phyloP scores from a whole-genome alignment of 805 yeast genomes.

The Deakozyma indianensis region DNA sequence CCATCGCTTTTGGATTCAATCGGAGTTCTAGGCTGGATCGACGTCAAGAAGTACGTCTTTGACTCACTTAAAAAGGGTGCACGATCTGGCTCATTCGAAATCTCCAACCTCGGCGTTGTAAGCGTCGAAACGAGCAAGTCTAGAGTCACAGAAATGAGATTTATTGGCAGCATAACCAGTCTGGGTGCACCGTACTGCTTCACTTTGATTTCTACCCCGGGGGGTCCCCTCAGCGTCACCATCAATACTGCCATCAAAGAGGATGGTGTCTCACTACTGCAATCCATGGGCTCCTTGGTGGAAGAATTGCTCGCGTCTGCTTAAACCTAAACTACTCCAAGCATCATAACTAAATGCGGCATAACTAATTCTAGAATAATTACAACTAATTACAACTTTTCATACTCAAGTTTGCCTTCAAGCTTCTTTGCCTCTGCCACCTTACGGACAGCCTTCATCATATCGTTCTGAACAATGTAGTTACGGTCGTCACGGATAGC shows the following conservation, averaged over 20 bases:
- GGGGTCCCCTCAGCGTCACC: conserved; percentile 3
- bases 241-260: neutral
- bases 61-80: neutral
- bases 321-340: neutral
- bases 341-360: too few relatives aligned
- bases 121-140: neutral
- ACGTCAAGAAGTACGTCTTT: conserved; percentile 1
- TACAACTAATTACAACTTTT: conserved; percentile 67
- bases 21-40: neutral
- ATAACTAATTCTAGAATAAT: too few relatives aligned
- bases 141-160: conserved; percentile 2
- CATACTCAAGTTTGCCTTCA: conserved; percentile 92
- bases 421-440: conserved; percentile 93
- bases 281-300: neutral
- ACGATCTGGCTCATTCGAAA: conserved; percentile 2
- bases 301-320: neutral
- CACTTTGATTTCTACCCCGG: conserved; percentile 3
- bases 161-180: conserved; percentile 2
- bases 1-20: neutral
- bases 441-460: conserved; percentile 96
- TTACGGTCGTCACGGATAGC: conserved; percentile 97
- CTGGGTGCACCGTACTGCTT: conserved; percentile 3
- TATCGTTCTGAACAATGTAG: conserved; percentile 80
- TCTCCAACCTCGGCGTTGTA: conserved; percentile 5
- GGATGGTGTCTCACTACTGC: neutral